Evolutionary conservation across 495 filamentous ascomycete species (phyloP), one percentile per base, ranked within the genome.

Genomic region (Podospora didyma): DNA sequence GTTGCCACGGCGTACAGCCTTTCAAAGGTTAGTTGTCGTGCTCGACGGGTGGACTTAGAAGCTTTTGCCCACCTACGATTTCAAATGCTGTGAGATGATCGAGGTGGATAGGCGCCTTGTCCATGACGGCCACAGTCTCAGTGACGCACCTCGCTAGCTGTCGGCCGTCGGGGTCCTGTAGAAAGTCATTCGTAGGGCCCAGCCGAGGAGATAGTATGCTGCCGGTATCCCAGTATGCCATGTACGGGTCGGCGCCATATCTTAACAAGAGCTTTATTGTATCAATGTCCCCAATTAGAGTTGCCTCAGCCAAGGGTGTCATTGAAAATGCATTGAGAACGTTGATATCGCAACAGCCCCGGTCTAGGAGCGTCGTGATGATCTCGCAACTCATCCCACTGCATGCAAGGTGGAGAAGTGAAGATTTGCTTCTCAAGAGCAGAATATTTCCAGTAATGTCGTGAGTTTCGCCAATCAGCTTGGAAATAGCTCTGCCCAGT

Each of bases 381-480:
- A 23, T 24, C 20, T 46, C 52, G 21, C n/a, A 44, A 21, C 48
- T 22, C 23, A 22, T 31, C n/a, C 46, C 46, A 24, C 5, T 3
- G 20, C 39, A 46, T 12, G 52, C 52, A 17, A 54, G 39, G 48
- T 54, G 52, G 17, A 54, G 52, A 23, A 54, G 23, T 14, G 52
- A 49, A 5, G 31, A 22, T 26, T 54, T 54, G 41, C 23, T 54
- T 44, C 28, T 54, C 16, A 54, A 41, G 23, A 44, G 46, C 10
- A 19, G 12, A 28, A 54, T 31, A 16, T 11, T 54, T n/a, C 52
- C 52, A 21, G 19, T 48, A n/a, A 54, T 23, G 23, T 47, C 39
- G 11, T 31, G 31, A 10, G 26, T 41, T 6, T 22, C 5, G 16
- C 48, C 52, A 41, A 21, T 19, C n/a, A 54, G 52, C 4, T 17